Evolutionary conservation across 2,329 filamentous ascomycete genomes (phyloP), one percentile per base, ranked within the genome.

Genomic region (Zymoseptoria ardabiliae): DNA sequence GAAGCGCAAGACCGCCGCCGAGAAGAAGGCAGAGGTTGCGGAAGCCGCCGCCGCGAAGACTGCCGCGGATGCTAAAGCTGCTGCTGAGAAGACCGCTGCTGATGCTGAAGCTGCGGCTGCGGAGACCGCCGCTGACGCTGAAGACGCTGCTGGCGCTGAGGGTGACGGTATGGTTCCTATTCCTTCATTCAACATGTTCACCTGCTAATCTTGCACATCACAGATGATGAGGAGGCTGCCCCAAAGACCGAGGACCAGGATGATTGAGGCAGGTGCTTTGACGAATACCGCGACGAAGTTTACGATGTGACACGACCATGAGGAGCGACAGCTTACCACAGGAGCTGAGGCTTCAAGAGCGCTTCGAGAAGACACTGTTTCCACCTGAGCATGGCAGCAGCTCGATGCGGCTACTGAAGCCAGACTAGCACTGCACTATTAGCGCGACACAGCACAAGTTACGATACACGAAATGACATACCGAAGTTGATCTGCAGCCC

Each of bases 81-180:
- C 28, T 53, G 23, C 51, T 22, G 51, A 23, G 21, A 22, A 53
- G 51, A 28, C 22, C n/a, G 51, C 22, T 28, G 22, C 51, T n/a
- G 50, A 54, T 50, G n/a, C 50, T 11, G 22, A 23, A 53, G 13
- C 23, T 45, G 35, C 48, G 52, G 58, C 41, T 3, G 61, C 57
- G 2, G 58, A 63, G 21, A 41, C 41, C 30, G 54, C 51, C 10
- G 49, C 54, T 11, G 54, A 57, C 52, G 60, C 51, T 11, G 57
- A 57, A 48, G 58, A 56, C n/a, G 56, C 21, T 25, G 56, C 54
- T 8, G 53, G 53, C 11, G 59, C 52, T 30, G 52, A 55, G 53
- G 28, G 23, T 20, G 53, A 55, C 22, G 51, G 35, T 45, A n/a
- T 3, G 35, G 4, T 13, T 7, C 11, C 17, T 7, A 13, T 45